Base-by-base conservation (phyloP, 1,284 basidiomycete genomes). In the Schizophyllum amplum region DNA sequence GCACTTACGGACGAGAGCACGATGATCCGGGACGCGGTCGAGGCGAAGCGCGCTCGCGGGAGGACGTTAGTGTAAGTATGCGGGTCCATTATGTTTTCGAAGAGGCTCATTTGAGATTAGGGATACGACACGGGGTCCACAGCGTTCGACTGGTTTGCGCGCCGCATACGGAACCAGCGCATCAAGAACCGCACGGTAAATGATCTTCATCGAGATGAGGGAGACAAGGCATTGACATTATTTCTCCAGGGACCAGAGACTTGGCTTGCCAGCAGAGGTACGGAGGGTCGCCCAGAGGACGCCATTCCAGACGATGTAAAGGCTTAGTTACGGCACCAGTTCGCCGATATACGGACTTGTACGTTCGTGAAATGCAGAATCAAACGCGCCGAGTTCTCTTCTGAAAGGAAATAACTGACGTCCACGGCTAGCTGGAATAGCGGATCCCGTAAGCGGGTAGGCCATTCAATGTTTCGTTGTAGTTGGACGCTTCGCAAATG, bases 1-100 rank as follows among this genome's bases (percentile, higher is more conserved):
- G 75, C 82, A 1, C 69, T 83, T 3, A 65, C 70, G 0, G 75
- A 83, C n/a, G 70, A 80, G 23, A 86, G 83, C 60, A 58, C 68
- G 1, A 52, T 75, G 4, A 78, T 86, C 21, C 69, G 71, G 0
- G 66, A 70, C 5, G 68, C 72, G 5, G 73, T 75, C 6, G 71
- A 71, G 21, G 48, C 48, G 3, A 50, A 50, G 1, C 71, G 62
- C 15, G 63, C 67, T 0, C 68, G 71, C 1, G 69, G 69, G 20
- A 67, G 65, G 56, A 57, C 26, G 48, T 13, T 66, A 42, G 33
- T 17, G 33, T 42, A 42, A 2, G 33, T 42, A 9, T 9, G 13
- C 33, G 11, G 11, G 4, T 3, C 7, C 33, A 17, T 9, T 17
- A 42, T n/a, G 7, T 9, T 2, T 17, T 4, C 33, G 3, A 3